These are phyloP conservation scores for Solanum chmielewskii DNA, from an alignment of 257 asterid species.

Conservation along the genomic window DNA sequence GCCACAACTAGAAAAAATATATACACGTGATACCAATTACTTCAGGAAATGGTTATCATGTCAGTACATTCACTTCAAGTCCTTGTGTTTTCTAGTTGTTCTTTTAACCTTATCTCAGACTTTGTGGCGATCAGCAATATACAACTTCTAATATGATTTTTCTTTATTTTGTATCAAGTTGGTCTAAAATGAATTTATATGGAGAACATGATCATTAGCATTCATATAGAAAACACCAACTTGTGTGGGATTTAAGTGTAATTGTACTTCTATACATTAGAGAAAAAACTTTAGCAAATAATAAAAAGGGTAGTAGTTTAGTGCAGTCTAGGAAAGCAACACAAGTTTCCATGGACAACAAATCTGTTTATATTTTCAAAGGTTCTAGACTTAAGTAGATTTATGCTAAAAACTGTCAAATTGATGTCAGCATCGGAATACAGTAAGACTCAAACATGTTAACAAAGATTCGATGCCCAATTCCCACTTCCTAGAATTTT, in stretches of 20 bases:
- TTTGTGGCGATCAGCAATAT: not conserved
- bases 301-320: not conserved
- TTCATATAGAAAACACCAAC: not conserved
- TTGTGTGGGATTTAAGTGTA: not conserved
- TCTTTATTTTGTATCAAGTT: not conserved
- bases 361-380: not conserved
- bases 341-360: not conserved
- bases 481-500: not conserved
- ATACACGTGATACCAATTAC: not conserved
- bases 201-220: not conserved
- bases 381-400: not conserved
- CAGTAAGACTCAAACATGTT: not conserved
- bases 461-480: not conserved
- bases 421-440: not conserved
- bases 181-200: not conserved
- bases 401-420: not conserved
- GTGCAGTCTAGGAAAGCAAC: not conserved
- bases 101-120: not conserved
- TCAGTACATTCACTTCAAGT: not conserved
- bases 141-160: not conserved
- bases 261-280: not conserved
- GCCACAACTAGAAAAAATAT: not conserved
- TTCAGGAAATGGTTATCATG: not conserved
- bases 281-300: not conserved
- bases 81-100: not conserved